Evolutionary conservation across 1,284 basidiomycete genomes (phyloP), one percentile per base, ranked within the genome.

Genomic region (Sporisorium reilianum): DNA sequence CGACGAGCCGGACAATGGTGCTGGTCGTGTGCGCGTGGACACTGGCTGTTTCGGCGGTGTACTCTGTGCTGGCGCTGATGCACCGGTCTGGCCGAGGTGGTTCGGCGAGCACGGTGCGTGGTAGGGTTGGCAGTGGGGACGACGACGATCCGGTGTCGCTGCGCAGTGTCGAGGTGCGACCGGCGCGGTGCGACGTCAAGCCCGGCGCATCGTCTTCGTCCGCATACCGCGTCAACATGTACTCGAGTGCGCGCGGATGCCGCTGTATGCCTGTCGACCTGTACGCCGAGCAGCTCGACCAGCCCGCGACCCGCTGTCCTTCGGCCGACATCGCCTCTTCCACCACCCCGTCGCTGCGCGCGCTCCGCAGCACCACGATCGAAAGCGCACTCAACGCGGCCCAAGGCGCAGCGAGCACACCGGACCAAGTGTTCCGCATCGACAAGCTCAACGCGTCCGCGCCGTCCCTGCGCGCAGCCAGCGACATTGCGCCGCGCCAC

Each of bases 261-360:
- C 44, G 58, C 7, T 32, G 40, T n/a, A 52, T 30, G 49, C 36
- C 62, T 6, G 23, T 40, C 26, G 62, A 57, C 25, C 51, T 64
- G 55, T 58, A 48, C 36, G 34, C 48, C 5, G 55, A 53, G 42
- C 38, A 64, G 7, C 23, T 61, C 8, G 34, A 36, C 11, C 16
- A 25, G 4, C 16, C 32, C 16, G 44, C 11, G 14, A 25, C 12
- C 20, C 28, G 41, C 7, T 32, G 52, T 23, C 5, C 52, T 1
- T 44, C 52, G 5, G 25, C 28, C 36, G 25, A 28, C 48, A n/a
- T 40, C 25, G n/a, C n/a, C n/a, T n/a, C n/a, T n/a, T n/a, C n/a
- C n/a, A n/a, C n/a, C 46, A 22, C 20, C 1, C n/a, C 52, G 11
- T 30, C 45, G 25, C 18, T 40, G 5, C 16, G 36, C n/a, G 40